Conservation (phyloP, 768 basidiomycete genomes). For the Hypholoma fasciculare region DNA sequence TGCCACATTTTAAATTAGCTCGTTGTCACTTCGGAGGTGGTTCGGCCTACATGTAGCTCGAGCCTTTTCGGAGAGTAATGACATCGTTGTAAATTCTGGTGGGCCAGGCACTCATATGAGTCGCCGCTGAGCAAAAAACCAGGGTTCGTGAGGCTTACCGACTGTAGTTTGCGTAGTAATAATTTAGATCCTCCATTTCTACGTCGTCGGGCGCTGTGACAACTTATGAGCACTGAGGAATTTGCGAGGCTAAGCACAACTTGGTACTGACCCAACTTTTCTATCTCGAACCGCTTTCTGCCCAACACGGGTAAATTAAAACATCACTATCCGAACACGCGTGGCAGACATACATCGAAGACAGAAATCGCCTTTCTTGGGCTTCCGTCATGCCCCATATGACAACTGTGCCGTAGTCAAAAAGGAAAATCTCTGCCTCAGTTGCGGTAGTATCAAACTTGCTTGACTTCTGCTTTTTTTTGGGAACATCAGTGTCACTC, state of each 20-base stretch:
- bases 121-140: neutral
- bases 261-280: conserved; percentile 61
- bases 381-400: conserved; percentile 98
- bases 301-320: conserved; percentile 12
- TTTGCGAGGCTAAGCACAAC: neutral
- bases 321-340: neutral
- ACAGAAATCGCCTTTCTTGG: conserved; percentile 87
- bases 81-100: conserved; percentile 94
- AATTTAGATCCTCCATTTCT: conserved; percentile 97
- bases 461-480: conserved; percentile 52
- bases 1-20: conserved; percentile 28
- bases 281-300: conserved; percentile 94
- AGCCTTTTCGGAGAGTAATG: conserved; percentile 91
- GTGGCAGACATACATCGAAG: conserved; percentile 71
- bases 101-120: neutral
- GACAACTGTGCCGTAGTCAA: conserved; percentile 92
- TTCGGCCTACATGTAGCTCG: conserved; percentile 83
- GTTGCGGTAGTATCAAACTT: conserved; percentile 67
- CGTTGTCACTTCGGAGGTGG: conserved; percentile 13
- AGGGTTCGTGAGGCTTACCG: conserved; percentile 48
- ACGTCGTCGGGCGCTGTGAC: conserved; percentile 77
- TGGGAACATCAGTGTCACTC: conserved; percentile 28
- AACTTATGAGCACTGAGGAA: neutral
- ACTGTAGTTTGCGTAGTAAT: conserved; percentile 96
- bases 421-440: conserved; percentile 90